Evolutionary conservation across 441 rosid species (phyloP).

Genomic region (Metrosideros polymorpha): DNA sequence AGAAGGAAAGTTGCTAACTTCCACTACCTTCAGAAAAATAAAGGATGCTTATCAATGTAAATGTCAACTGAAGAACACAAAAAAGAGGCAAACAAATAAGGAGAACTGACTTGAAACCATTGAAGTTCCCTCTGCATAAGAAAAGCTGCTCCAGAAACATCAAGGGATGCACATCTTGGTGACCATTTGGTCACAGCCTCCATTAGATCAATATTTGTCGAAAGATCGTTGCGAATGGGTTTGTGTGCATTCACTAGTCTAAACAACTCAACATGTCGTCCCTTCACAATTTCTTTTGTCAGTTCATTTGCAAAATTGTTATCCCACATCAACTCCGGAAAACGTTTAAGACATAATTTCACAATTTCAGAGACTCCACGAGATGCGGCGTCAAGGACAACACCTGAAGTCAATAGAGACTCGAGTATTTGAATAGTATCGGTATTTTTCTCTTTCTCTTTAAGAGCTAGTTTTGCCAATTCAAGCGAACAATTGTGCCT

Average conservation of each 20-base stretch:
- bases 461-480: neutral
- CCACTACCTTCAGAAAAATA: neutral
- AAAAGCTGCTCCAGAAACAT: neutral
- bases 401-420: neutral
- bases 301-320: neutral
- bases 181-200: neutral
- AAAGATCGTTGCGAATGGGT: fast-evolving
- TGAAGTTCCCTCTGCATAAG: neutral
- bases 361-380: neutral
- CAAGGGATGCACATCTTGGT: neutral
- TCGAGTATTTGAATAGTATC: fast-evolving
- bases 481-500: neutral
- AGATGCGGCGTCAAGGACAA: neutral
- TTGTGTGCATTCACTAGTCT: neutral
- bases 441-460: fast-evolving
- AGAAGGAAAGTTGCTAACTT: fast-evolving
- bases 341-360: neutral
- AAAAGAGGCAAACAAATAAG: neutral
- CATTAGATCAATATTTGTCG: neutral
- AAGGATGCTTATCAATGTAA: neutral
- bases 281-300: neutral
- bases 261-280: neutral
- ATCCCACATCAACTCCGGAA: neutral
- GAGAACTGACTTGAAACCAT: neutral
- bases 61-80: neutral